phyloP scores from a whole-genome alignment of 345 rosid genomes.

The Gynandropsis gynandra region DNA sequence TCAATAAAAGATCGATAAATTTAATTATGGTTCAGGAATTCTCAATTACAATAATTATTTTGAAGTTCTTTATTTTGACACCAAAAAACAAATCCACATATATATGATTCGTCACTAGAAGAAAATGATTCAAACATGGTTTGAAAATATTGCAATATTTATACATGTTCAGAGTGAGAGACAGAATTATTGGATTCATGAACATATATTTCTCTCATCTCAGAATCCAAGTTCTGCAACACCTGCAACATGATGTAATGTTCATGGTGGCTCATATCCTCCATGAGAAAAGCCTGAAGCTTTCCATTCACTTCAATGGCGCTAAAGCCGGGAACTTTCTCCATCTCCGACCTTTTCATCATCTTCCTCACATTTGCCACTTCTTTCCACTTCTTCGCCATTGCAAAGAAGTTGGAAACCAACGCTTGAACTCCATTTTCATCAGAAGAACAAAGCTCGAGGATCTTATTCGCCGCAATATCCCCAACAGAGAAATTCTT shows the following conservation, averaged over 20 bases:
- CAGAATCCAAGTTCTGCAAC: slow-evolving; percentile 35
- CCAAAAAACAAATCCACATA: too few relatives aligned
- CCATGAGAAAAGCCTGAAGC: slow-evolving; percentile 49
- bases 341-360: slow-evolving; percentile 44
- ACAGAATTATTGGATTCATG: too few relatives aligned
- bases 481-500: slow-evolving; percentile 47
- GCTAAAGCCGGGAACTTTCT: slow-evolving; percentile 65
- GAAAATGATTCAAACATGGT: too few relatives aligned
- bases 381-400: slow-evolving; percentile 47
- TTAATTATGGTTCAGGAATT: too few relatives aligned
- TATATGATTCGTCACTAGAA: too few relatives aligned
- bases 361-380: slow-evolving; percentile 48
- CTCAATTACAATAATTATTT: too few relatives aligned
- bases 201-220: slow-evolving; percentile 35
- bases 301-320: slow-evolving; percentile 52
- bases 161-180: too few relatives aligned
- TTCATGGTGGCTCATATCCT: slow-evolving; percentile 49
- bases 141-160: too few relatives aligned
- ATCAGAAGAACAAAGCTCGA: slow-evolving; percentile 48
- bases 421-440: slow-evolving; percentile 50
- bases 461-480: slow-evolving; percentile 50
- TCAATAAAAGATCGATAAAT: too few relatives aligned
- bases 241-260: slow-evolving; percentile 32
- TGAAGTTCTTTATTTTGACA: too few relatives aligned
- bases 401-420: slow-evolving; percentile 66